Evolutionary conservation across 371 early-diverging fungal genomes (phyloP).

Genomic region (Syncephalis fuscata): DNA sequence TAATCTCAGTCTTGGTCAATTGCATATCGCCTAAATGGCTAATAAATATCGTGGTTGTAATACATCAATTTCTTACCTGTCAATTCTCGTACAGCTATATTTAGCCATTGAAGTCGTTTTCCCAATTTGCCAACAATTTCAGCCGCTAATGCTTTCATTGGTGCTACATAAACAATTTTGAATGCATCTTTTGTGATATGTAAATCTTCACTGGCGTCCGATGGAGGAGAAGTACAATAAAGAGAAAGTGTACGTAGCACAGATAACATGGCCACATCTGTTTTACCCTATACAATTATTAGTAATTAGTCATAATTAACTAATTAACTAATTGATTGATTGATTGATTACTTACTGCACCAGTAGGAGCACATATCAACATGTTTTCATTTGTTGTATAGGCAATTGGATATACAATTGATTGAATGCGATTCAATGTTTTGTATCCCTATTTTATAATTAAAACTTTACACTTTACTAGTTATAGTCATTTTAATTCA

Average conservation of each 20-base stretch:
- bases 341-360: constrained; percentile 53
- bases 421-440: constrained; percentile 85
- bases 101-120: constrained; percentile 66
- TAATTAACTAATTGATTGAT: not conserved
- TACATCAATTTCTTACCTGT: constrained; percentile 55
- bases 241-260: constrained; percentile 63
- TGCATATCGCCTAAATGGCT: constrained; percentile 84
- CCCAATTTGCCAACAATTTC: constrained; percentile 92
- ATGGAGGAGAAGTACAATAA: constrained; percentile 34
- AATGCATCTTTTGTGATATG: constrained; percentile 57
- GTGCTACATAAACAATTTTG: constrained; percentile 98
- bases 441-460: constrained; percentile 43
- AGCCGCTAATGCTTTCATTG: constrained; percentile 99
- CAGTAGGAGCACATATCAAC: constrained; percentile 98
- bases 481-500: too few species aligned
- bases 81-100: constrained; percentile 76
- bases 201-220: constrained; percentile 16
- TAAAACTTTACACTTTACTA: too few species aligned
- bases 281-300: constrained; percentile 72
- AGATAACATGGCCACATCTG: constrained; percentile 94
- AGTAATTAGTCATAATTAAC: constrained; percentile 6
- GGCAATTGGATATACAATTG: constrained; percentile 84
- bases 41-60: too few species aligned
- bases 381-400: constrained; percentile 93
- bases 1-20: constrained; percentile 80